phyloP scores from a whole-genome alignment of 1,284 basidiomycete species.

The Cutaneotrichosporon cutaneum region DNA sequence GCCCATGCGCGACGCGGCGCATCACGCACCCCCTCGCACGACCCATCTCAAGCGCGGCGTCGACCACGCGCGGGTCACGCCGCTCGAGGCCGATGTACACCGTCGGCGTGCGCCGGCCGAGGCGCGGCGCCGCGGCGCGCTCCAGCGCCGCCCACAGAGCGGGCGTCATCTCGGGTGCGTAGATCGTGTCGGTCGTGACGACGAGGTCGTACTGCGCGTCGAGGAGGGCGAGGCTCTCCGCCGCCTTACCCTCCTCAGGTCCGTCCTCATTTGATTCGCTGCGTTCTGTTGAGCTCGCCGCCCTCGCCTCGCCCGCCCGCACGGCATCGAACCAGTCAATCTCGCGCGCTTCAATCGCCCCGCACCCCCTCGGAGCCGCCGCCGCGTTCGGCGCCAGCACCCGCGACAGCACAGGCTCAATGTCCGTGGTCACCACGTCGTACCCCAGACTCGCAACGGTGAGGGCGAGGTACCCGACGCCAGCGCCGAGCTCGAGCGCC shows the following conservation, averaged over 20 bases:
- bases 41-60: constrained; percentile 61
- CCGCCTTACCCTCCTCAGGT: constrained; percentile 48
- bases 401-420: constrained; percentile 63
- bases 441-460: constrained; percentile 69
- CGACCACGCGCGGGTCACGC: constrained; percentile 68
- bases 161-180: constrained; percentile 62
- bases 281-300: no score
- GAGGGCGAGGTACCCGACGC: constrained; percentile 74
- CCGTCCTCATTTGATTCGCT: not conserved
- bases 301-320: not conserved
- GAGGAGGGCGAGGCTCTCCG: not conserved
- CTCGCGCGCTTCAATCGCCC: constrained; percentile 60
- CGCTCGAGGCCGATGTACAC: constrained; percentile 74
- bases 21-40: constrained; percentile 58
- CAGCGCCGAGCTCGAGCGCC: constrained; percentile 77
- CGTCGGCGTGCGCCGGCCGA: constrained; percentile 41
- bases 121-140: constrained; percentile 36
- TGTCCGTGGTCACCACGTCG: constrained; percentile 76
- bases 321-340: constrained; percentile 58
- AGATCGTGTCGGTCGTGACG: constrained; percentile 81
- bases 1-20: constrained; percentile 62
- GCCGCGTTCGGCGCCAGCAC: constrained; percentile 66
- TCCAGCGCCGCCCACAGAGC: constrained; percentile 65
- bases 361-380: constrained; percentile 39
- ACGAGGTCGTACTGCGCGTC: constrained; percentile 64